Percentiles rank a stretch among this genome's conserved stretches.
phyloP scores from a whole-genome alignment of 106 monocot genomes.

The Dendrobium chrysotoxum region DNA sequence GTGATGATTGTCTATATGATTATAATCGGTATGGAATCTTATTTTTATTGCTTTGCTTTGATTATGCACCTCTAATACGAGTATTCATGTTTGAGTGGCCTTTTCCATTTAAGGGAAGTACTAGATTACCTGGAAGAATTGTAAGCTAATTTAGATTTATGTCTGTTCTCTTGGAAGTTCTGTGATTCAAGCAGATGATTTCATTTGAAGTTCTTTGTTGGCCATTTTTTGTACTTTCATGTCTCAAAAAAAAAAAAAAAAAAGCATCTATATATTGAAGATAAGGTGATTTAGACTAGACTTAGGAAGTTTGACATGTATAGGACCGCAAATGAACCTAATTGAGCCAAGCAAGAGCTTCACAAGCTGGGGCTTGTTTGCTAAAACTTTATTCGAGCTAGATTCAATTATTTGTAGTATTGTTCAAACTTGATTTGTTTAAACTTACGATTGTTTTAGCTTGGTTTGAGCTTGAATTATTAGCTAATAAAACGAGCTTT shows the following conservation, averaged over 20 bases:
- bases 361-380: no score
- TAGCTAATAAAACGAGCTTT: no score
- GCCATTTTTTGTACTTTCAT: not conserved
- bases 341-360: no score
- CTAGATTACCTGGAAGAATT: not conserved
- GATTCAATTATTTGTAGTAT: no score
- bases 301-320: not conserved
- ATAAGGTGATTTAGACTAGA: no score
- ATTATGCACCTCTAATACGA: not conserved
- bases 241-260: not conserved
- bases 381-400: no score
- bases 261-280: no score
- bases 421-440: no score
- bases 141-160: not conserved
- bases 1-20: constrained; percentile 67
- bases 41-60: not conserved
- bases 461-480: no score
- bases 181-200: not conserved
- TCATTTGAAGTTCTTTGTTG: not conserved
- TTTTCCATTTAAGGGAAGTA: not conserved
- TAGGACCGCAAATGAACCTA: no score
- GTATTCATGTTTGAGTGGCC: not conserved
- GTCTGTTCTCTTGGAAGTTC: not conserved
- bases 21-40: constrained; percentile 46
- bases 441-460: no score